Base-by-base conservation (phyloP, 176 grass and related monocot species). In the Aegilops tauschii region DNA sequence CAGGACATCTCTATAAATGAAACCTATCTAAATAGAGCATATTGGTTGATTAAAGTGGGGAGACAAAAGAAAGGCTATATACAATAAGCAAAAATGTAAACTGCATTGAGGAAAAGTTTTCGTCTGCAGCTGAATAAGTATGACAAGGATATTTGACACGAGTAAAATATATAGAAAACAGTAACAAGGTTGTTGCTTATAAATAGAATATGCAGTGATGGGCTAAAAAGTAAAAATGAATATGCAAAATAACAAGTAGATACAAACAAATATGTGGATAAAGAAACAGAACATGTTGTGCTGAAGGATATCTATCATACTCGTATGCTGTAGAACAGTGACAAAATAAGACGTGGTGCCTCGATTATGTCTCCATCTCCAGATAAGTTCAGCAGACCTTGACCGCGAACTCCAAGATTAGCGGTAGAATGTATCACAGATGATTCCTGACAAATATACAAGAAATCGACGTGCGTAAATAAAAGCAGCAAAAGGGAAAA, bases 331-430 rank as follows among this genome's bases (percentile, higher is more conserved):
- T 99, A 99, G 86, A 99, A 99, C 66, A 99, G 89, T 83, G 97
- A 99, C 68, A 99, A 92, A 91, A 99, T 95, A 79, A 99, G 90
- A 32, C 91, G 91, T 71, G 96, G 92, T 85, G 97, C 97, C 76
- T 99, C 94, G 63, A 99, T 95, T 40, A 85, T 85, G 83, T 99
- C 97, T 76, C 97, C 97, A 30, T 86, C 89, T 69, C 97, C 97
- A 79, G 97, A 95, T 80, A 99, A 97, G 90, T 99, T 99, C 61
- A 99, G 89, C 49, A 99, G 86, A 59, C 97, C 97, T 95, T 99
- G 97, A 80, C 97, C 97, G 59, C 95, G 97, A 85, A 99, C 89
- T 79, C 97, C 97, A 85, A 99, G 94, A 95, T 99, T 99, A 61
- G 94, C 92, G 86, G 96, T 99, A 85, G 97, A 99, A 83, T 95